phyloP scores from a whole-genome alignment of 1,284 basidiomycete genomes.

The Malassezia arunalokei region DNA sequence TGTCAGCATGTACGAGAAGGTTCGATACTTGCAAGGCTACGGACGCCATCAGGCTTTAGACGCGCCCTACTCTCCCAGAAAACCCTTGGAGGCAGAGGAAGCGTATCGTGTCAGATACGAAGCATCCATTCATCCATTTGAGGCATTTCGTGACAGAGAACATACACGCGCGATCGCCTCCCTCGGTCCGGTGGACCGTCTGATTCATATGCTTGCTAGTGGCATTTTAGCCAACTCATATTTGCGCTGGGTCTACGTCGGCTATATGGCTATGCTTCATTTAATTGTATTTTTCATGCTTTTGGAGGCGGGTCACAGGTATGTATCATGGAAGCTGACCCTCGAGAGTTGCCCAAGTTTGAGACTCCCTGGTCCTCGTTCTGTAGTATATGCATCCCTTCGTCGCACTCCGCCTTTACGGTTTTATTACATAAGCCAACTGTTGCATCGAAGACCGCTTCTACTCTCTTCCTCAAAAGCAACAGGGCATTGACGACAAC shows the following conservation, averaged over 20 bases:
- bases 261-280: constrained; percentile 68
- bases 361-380: background rate
- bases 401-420: too few species aligned
- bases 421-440: background rate
- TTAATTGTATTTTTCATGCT: constrained; percentile 62
- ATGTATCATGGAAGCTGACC: background rate
- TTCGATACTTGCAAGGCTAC: constrained; percentile 36
- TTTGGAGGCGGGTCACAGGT: constrained; percentile 24
- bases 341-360: background rate
- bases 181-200: constrained; percentile 79
- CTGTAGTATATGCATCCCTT: too few species aligned
- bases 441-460: background rate
- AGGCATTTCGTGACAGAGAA: constrained; percentile 91
- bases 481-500: background rate
- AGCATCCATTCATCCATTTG: constrained; percentile 92
- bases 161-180: constrained; percentile 78
- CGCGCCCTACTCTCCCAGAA: constrained; percentile 11
- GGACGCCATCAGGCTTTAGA: background rate
- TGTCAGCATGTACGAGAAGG: constrained; percentile 38
- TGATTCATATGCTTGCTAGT: constrained; percentile 70
- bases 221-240: constrained; percentile 70
- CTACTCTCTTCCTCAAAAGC: too few species aligned
- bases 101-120: constrained; percentile 78
- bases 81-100: constrained; percentile 52
- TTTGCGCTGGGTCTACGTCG: constrained; percentile 59